These are phyloP conservation scores for Reutealis trisperma DNA, from an alignment of 345 rosid species.

Conservation along the genomic window DNA sequence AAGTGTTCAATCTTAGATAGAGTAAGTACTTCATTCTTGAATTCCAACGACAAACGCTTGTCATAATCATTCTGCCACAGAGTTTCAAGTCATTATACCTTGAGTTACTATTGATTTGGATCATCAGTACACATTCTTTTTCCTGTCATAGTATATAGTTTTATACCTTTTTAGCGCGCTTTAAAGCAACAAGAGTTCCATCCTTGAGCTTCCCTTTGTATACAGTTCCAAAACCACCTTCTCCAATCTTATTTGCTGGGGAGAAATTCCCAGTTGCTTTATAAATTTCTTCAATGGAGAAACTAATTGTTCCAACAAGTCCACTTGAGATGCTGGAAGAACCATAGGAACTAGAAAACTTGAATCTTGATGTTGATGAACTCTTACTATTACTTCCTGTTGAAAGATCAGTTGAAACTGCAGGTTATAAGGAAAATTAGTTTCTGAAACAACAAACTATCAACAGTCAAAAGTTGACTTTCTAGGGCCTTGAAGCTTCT, in stretches of 20 bases:
- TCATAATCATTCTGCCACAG: slow-evolving; percentile 56
- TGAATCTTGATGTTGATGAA: slow-evolving; percentile 38
- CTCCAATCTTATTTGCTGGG: slow-evolving; percentile 61
- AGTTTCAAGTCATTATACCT: slow-evolving; percentile 21
- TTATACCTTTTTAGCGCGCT: slow-evolving; percentile 82
- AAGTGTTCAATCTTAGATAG: slow-evolving; percentile 89
- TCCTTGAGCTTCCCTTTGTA: slow-evolving; percentile 77
- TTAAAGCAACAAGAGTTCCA: slow-evolving; percentile 80
- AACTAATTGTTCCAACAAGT: slow-evolving; percentile 33
- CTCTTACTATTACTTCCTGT: slow-evolving; percentile 49
- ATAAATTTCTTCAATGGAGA: slow-evolving; percentile 63
- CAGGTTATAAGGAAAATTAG: slow-evolving; percentile 29
- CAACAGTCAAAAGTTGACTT: neutral
- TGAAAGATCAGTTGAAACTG: slow-evolving; percentile 52
- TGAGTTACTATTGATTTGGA: neutral
- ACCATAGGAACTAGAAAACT: slow-evolving; percentile 49
- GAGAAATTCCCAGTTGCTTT: slow-evolving; percentile 82
- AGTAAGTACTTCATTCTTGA: slow-evolving; percentile 80
- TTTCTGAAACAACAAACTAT: slow-evolving; percentile 3
- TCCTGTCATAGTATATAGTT: neutral
- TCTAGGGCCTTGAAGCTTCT: neutral
- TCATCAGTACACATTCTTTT: neutral
- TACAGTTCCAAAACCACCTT: slow-evolving; percentile 78
- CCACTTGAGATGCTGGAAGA: slow-evolving; percentile 51
- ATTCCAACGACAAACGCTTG: slow-evolving; percentile 50